phyloP scores from a whole-genome alignment of 768 basidiomycete species.

The Rhizopogon roseolus region DNA sequence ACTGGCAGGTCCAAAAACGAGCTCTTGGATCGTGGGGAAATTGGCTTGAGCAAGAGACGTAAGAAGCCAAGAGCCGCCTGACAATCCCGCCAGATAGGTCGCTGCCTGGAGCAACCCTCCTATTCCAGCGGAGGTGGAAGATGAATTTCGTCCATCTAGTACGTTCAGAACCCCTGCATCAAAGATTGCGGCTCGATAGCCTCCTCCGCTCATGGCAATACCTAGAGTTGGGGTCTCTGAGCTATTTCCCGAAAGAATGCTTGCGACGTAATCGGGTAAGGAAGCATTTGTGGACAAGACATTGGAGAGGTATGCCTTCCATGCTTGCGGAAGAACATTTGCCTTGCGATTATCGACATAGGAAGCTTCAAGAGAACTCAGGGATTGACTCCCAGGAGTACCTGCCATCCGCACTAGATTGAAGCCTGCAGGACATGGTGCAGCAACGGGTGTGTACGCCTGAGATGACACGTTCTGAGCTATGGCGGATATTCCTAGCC shows the following conservation, averaged over 20 bases:
- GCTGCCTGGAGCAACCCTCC: constrained; percentile 52
- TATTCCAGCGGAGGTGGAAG: constrained; percentile 34
- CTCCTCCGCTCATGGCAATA: constrained; percentile 53
- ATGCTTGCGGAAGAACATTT: constrained; percentile 34
- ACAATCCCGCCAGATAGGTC: constrained; percentile 49
- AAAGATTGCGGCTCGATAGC: constrained; percentile 50
- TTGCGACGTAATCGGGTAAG: constrained; percentile 30
- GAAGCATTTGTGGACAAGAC: constrained; percentile 24
- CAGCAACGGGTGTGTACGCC: constrained; percentile 18
- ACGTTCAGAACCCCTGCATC: constrained; percentile 48
- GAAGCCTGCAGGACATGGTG: constrained; percentile 17
- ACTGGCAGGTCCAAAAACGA: constrained; percentile 27
- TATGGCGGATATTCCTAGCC: constrained; percentile 1
- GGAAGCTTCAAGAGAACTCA: constrained; percentile 29
- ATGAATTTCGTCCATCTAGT: constrained; percentile 44
- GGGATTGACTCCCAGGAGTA: constrained; percentile 21
- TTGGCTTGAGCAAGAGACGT: constrained; percentile 38
- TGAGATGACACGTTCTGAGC: constrained; percentile 22
- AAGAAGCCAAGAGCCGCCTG: constrained; percentile 36
- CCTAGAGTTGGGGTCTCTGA: constrained; percentile 32
- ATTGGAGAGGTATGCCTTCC: constrained; percentile 34
- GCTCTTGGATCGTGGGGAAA: constrained; percentile 35
- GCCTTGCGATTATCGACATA: constrained; percentile 32
- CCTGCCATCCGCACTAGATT: constrained; percentile 26
- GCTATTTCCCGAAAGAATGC: constrained; percentile 21